These are phyloP conservation scores for Aspergillus ostianus DNA, from an alignment of 495 filamentous ascomycete species.

Conservation along the genomic window DNA sequence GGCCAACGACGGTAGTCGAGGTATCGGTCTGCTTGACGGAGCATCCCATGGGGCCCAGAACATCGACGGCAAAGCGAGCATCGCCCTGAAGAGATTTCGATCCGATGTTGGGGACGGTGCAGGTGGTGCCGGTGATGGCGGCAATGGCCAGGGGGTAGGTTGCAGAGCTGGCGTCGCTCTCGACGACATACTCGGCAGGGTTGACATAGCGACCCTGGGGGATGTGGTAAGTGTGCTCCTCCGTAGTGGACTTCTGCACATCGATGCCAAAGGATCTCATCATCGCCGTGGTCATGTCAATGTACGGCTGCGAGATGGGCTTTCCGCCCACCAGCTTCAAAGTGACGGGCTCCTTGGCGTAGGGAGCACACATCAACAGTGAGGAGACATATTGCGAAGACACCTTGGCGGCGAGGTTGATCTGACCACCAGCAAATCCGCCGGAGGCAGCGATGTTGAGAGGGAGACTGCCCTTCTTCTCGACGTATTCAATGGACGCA, in stretches of 20 bases:
- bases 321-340: constrained; percentile 88
- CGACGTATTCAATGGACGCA: constrained; percentile 77
- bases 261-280: constrained; percentile 90
- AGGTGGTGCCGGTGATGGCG: constrained; percentile 90
- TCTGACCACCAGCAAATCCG: constrained; percentile 87
- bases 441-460: constrained; percentile 77
- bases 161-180: constrained; percentile 96
- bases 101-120: constrained; percentile 95
- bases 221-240: constrained; percentile 92
- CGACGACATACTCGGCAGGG: constrained; percentile 82
- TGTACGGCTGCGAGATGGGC: constrained; percentile 95
- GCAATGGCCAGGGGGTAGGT: constrained; percentile 96
- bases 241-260: constrained; percentile 67
- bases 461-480: constrained; percentile 74
- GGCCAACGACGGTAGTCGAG: constrained; percentile 92
- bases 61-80: constrained; percentile 89
- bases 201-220: constrained; percentile 82
- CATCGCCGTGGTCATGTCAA: constrained; percentile 98
- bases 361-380: constrained; percentile 94
- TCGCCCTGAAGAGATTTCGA: constrained; percentile 90
- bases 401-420: constrained; percentile 88
- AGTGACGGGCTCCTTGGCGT: constrained; percentile 90
- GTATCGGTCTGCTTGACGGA: constrained; percentile 76
- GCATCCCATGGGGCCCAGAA: constrained; percentile 93
- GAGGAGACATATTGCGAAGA: constrained; percentile 98